Percentiles rank a stretch among this genome's conserved stretches.
phyloP scores from a whole-genome alignment of 2,329 filamentous ascomycete species.

The Aspergillus jensenii region DNA sequence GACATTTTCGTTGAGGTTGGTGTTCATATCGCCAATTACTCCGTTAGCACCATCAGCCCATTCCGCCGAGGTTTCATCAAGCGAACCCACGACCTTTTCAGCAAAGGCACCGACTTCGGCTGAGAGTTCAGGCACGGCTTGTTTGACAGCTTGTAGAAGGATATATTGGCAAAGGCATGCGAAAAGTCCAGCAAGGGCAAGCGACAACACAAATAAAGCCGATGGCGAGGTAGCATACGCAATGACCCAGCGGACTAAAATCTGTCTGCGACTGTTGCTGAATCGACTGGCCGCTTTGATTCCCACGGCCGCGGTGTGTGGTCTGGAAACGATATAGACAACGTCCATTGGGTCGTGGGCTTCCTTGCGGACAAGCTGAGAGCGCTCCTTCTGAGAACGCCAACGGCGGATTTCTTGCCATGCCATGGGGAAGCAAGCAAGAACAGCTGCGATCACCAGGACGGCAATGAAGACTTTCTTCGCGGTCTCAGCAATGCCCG shows the following conservation, averaged over 20 bases:
- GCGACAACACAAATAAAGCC: slow-evolving; percentile 80
- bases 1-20: slow-evolving; percentile 78
- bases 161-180: slow-evolving; percentile 80
- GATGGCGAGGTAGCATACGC: slow-evolving; percentile 84
- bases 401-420: slow-evolving; percentile 78
- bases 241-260: slow-evolving; percentile 76
- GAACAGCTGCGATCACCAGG: slow-evolving; percentile 67
- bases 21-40: slow-evolving; percentile 64
- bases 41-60: slow-evolving; percentile 78
- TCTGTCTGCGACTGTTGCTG: slow-evolving; percentile 62
- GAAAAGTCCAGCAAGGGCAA: slow-evolving; percentile 79
- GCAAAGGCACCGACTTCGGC: slow-evolving; percentile 76
- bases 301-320: slow-evolving; percentile 70
- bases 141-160: slow-evolving; percentile 70
- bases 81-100: slow-evolving; percentile 69
- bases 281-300: slow-evolving; percentile 68
- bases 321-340: slow-evolving; percentile 81
- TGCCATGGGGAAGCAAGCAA: slow-evolving; percentile 75
- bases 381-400: slow-evolving; percentile 68
- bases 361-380: slow-evolving; percentile 63
- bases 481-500: slow-evolving; percentile 64
- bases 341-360: slow-evolving; percentile 81
- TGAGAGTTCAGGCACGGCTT: slow-evolving; percentile 73
- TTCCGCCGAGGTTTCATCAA: slow-evolving; percentile 69
- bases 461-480: slow-evolving; percentile 75